Conservation (phyloP, 2,329 filamentous ascomycete genomes). For the Fusarium oxysporum region DNA sequence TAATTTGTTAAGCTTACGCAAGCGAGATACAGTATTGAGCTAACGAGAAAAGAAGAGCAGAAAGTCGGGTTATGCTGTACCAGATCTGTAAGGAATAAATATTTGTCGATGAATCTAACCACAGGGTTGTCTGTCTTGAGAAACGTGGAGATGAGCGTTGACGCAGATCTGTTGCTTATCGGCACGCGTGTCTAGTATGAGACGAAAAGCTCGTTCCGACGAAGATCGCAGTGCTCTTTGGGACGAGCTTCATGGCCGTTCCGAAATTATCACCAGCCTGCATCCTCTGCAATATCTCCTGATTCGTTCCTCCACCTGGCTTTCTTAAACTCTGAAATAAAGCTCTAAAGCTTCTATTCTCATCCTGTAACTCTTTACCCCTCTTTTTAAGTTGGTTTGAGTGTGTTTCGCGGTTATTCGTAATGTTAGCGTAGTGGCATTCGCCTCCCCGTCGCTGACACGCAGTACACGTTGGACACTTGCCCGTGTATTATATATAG, state of each 20-base stretch:
- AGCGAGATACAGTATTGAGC: background rate
- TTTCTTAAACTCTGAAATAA: background rate
- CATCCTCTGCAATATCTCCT: background rate
- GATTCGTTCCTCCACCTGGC: rapidly evolving
- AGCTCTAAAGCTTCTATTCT: background rate
- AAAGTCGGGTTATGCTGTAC: background rate
- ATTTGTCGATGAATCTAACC: background rate
- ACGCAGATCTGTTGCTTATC: background rate
- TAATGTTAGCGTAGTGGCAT: background rate
- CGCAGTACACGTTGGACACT: background rate
- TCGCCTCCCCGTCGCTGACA: background rate
- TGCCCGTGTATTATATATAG: background rate
- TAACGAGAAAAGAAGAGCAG: background rate
- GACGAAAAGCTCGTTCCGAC: background rate
- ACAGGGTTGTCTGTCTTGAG: background rate
- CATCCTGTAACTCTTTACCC: background rate
- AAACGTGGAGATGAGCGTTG: background rate
- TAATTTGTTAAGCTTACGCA: background rate
- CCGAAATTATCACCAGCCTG: background rate
- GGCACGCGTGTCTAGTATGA: background rate
- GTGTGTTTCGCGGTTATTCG: background rate
- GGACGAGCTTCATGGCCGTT: rapidly evolving
- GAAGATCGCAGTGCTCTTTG: background rate
- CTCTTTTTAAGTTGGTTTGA: background rate
- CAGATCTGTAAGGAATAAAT: background rate